Evolutionary conservation across 2,329 filamentous ascomycete species (phyloP), one percentile per base, ranked within the genome.

Genomic region (Alternaria triticina): DNA sequence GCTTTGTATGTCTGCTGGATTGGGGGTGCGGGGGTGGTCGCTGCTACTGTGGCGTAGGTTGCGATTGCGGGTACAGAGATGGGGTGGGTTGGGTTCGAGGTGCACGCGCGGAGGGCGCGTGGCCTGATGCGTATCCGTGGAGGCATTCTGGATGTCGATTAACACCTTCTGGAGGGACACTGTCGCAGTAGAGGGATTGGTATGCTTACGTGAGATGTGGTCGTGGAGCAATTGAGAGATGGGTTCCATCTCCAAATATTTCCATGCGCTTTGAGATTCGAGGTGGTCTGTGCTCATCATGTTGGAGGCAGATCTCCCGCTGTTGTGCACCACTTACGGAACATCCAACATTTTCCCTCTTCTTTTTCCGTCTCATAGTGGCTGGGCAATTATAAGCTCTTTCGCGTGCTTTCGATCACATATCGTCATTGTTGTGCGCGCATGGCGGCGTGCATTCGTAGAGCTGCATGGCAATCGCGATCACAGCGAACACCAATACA

Each of bases 21-120:
- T 50, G 87, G 80, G 11, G 86, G 80, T 33, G 86, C 84, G 52
- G 87, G 84, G 15, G 85, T 85, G 6, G 82, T 82, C 68, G 85
- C 80, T 61, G 83, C 81, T 68, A 83, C 80, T 36, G 85, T 85
- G 56, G 86, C 86, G 75, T 86, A 84, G 71, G 81, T 65, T 76
- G 79, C 79, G 81, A 62, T 52, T 54, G 70, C 67, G 47, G 67
- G 61, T 63, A 67, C 50, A 75, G 61, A 73, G 74, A 74, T 74
- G 73, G 68, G 76, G 50, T 66, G 65, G 66, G 57, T 64, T 28
- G 70, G 64, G 55, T 70, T 65, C 25, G 72, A 64, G 57, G 58
- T 71, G 64, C 70, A 73, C 64, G 75, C 64, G 62, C 74, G 64
- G 49, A 79, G 60, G 56, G 71, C 73, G 60, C 71, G 73, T 50